Percentiles rank a stretch among this genome's conserved stretches.
These are phyloP conservation scores for Globomyces pollinis-pini DNA, from an alignment of 192 early-diverging fungal genomes.

Conservation along the genomic window DNA sequence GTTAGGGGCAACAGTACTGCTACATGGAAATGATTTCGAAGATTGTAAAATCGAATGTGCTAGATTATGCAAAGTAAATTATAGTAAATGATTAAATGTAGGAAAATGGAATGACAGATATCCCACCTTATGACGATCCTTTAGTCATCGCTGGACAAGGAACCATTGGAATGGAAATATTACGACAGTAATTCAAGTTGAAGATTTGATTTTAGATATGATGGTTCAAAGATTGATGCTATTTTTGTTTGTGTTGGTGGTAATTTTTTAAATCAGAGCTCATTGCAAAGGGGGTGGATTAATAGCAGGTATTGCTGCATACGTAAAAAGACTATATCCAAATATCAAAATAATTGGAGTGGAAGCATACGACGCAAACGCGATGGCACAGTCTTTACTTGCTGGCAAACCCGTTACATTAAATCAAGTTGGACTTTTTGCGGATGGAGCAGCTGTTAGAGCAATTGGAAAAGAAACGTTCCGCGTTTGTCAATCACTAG, in stretches of 20 bases:
- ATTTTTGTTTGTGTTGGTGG: constrained; percentile 90
- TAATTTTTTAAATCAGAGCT: no score
- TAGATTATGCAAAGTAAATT: constrained; percentile 24
- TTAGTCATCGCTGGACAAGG: constrained; percentile 99
- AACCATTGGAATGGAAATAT: constrained; percentile 70
- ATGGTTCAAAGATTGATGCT: constrained; percentile 53
- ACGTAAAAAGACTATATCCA: constrained; percentile 86
- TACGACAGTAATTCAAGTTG: constrained; percentile 13
- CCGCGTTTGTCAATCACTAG: constrained; percentile 61
- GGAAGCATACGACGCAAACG: constrained; percentile 82
- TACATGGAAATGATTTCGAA: constrained; percentile 90
- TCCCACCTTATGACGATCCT: constrained; percentile 97
- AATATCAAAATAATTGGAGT: constrained; percentile 86
- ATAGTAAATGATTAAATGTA: background rate
- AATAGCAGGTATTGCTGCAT: constrained; percentile 83
- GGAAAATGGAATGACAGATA: constrained; percentile 72
- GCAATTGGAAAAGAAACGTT: constrained; percentile 86
- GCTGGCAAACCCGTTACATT: constrained; percentile 58
- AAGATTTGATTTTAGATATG: constrained; percentile 9
- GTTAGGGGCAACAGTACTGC: constrained; percentile 81
- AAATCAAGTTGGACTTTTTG: constrained; percentile 86
- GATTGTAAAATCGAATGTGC: constrained; percentile 84
- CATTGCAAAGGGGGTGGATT: constrained; percentile 95
- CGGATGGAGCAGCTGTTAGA: constrained; percentile 93
- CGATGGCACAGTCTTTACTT: constrained; percentile 74